Percentiles rank a stretch among this genome's conserved stretches.
Conservation (phyloP, 257 asterid genomes). For the Thymus quinquecostatus region DNA sequence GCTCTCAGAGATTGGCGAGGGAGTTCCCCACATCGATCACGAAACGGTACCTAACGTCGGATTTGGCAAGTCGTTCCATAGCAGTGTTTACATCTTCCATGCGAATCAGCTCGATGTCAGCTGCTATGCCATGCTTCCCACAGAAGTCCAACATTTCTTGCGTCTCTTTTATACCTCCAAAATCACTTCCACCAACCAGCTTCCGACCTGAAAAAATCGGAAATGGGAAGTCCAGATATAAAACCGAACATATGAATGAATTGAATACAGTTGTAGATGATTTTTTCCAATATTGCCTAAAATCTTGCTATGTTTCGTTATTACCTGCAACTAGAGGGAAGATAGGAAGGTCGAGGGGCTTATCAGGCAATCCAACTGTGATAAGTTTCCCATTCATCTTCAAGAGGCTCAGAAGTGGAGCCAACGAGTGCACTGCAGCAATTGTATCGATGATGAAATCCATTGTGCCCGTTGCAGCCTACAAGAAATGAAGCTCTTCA, state of each 20-base stretch:
- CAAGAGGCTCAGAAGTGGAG: slow-evolving; percentile 52
- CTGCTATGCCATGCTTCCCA: slow-evolving; percentile 54
- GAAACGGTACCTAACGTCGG: slow-evolving; percentile 68
- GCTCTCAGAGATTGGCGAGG: slow-evolving; percentile 33
- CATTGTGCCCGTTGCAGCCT: slow-evolving; percentile 63
- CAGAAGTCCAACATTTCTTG: slow-evolving; percentile 76
- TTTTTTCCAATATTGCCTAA: background rate
- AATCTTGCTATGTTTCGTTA: background rate
- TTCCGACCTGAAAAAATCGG: slow-evolving; percentile 46
- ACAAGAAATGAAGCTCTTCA: slow-evolving; percentile 13
- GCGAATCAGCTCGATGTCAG: slow-evolving; percentile 57
- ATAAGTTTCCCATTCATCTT: slow-evolving; percentile 65
- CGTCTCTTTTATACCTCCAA: slow-evolving; percentile 68
- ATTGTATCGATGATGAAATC: slow-evolving; percentile 65
- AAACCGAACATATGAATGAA: background rate
- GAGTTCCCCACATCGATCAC: slow-evolving; percentile 66
- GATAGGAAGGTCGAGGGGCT: slow-evolving; percentile 62
- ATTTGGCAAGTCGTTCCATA: slow-evolving; percentile 60
- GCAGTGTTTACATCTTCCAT: slow-evolving; percentile 52
- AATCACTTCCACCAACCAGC: slow-evolving; percentile 61
- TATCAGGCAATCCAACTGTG: slow-evolving; percentile 60
- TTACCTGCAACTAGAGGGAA: slow-evolving; percentile 66
- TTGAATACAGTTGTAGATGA: background rate
- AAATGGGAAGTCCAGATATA: slow-evolving; percentile 13
- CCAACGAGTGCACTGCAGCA: slow-evolving; percentile 59